Evolutionary conservation across 306 rosid species (phyloP).

Genomic region (Vicia villosa): DNA sequence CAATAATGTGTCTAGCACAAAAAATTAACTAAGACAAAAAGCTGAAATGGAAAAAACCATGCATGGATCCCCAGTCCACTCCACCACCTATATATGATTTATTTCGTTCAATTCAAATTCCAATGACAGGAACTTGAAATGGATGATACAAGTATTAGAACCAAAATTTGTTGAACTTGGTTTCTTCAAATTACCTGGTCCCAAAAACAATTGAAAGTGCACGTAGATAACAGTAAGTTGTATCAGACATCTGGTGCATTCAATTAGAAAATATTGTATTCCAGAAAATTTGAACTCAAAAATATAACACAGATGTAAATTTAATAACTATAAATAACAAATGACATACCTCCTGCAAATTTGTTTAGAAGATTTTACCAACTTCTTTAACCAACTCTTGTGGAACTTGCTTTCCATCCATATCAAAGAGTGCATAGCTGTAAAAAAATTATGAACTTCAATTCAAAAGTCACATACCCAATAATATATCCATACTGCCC

Average conservation of each 20-base stretch:
- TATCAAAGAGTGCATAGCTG: too few relatives aligned
- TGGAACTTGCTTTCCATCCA: too few relatives aligned
- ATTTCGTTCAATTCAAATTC: slow-evolving; percentile 10
- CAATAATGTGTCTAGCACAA: background rate
- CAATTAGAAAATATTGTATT: slow-evolving; percentile 14
- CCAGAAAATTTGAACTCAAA: slow-evolving; percentile 5
- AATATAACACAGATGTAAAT: slow-evolving; percentile 19
- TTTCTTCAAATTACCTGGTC: slow-evolving; percentile 67
- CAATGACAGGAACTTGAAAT: slow-evolving; percentile 6
- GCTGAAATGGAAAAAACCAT: background rate
- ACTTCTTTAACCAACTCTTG: slow-evolving; percentile 77
- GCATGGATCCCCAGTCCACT: slow-evolving; percentile 5
- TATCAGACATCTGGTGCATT: slow-evolving; percentile 10
- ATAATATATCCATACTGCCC: too few relatives aligned
- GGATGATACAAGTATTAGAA: background rate
- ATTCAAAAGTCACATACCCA: too few relatives aligned
- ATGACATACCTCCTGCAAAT: slow-evolving; percentile 70
- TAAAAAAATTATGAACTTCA: too few relatives aligned
- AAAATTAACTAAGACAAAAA: background rate
- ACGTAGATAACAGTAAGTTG: slow-evolving; percentile 38
- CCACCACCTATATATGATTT: slow-evolving; percentile 5
- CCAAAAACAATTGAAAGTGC: slow-evolving; percentile 91
- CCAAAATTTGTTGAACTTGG: slow-evolving; percentile 11
- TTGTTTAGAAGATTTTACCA: slow-evolving; percentile 69
- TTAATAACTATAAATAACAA: slow-evolving; percentile 11